Conservation (phyloP, 305 asterid species). For the Fraxinus greggii region DNA sequence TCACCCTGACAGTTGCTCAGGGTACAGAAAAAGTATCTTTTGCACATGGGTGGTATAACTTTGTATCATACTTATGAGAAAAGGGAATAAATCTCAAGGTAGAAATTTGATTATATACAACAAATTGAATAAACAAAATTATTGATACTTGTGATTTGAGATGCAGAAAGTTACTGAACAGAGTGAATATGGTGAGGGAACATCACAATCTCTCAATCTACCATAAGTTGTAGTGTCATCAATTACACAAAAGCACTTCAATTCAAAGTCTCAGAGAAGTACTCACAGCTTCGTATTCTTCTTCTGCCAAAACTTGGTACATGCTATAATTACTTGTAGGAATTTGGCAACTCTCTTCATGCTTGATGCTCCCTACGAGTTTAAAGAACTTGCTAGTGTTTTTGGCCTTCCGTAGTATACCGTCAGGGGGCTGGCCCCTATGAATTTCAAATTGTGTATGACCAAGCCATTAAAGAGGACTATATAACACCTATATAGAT, state of each 20-base stretch:
- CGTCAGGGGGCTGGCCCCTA: constrained; percentile 95
- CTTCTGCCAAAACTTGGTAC: constrained; percentile 79
- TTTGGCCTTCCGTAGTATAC: constrained; percentile 79
- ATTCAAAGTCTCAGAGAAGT: constrained; percentile 23
- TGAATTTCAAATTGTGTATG: constrained; percentile 30
- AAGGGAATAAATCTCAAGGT: background rate
- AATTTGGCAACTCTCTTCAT: constrained; percentile 57
- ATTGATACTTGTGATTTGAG: constrained; percentile 6
- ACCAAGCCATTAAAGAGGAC: constrained; percentile 32
- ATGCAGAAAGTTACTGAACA: constrained; percentile 11
- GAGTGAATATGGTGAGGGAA: constrained; percentile 1
- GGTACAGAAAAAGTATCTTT: background rate
- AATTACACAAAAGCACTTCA: background rate
- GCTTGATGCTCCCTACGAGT: constrained; percentile 67
- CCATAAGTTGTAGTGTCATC: background rate
- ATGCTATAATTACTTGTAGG: constrained; percentile 54
- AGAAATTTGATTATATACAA: constrained; percentile 13
- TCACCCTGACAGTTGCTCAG: background rate
- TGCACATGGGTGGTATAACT: background rate
- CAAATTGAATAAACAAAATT: background rate
- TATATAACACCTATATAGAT: constrained; percentile 31
- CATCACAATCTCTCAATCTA: constrained; percentile 8
- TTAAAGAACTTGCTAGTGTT: constrained; percentile 90
- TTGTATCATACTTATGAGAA: background rate
- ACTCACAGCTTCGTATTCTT: constrained; percentile 96